Conservation (phyloP, 1,139 yeast genomes). For the Chernovozyma aurita region DNA sequence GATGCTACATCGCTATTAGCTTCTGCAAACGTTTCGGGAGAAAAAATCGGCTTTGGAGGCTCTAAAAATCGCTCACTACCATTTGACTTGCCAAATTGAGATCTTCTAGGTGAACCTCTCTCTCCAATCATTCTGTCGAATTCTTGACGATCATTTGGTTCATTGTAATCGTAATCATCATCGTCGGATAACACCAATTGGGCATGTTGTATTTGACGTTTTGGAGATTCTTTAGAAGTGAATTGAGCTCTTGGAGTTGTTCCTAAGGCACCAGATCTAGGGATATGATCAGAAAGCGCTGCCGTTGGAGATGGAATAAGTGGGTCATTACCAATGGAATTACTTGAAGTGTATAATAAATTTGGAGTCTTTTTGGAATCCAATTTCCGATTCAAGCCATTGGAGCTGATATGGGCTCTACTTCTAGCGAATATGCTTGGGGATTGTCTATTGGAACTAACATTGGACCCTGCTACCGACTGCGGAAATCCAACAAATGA, state of each 20-base stretch:
- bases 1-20: constrained; percentile 37
- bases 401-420: constrained; percentile 43
- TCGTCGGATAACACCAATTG: constrained; percentile 44
- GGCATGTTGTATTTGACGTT: constrained; percentile 47
- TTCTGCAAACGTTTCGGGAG: constrained; percentile 59
- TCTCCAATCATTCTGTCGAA: constrained; percentile 18
- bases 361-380: constrained; percentile 19
- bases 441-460: constrained; percentile 39
- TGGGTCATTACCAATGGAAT: too few relatives aligned
- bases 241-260: constrained; percentile 50
- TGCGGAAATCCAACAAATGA: too few relatives aligned
- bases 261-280: too few relatives aligned
- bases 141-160: too few relatives aligned
- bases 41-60: constrained; percentile 63
- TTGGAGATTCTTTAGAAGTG: constrained; percentile 65
- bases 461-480: too few relatives aligned
- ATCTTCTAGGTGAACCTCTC: constrained; percentile 23
- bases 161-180: too few relatives aligned
- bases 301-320: too few relatives aligned
- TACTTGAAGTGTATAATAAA: constrained; percentile 17
- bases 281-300: too few relatives aligned
- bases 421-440: constrained; percentile 46
- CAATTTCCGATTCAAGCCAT: constrained; percentile 15
- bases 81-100: constrained; percentile 26
- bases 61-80: constrained; percentile 50